phyloP scores from a whole-genome alignment of 345 rosid genomes.

The thale cress (Arabidopsis thaliana) region DNA sequence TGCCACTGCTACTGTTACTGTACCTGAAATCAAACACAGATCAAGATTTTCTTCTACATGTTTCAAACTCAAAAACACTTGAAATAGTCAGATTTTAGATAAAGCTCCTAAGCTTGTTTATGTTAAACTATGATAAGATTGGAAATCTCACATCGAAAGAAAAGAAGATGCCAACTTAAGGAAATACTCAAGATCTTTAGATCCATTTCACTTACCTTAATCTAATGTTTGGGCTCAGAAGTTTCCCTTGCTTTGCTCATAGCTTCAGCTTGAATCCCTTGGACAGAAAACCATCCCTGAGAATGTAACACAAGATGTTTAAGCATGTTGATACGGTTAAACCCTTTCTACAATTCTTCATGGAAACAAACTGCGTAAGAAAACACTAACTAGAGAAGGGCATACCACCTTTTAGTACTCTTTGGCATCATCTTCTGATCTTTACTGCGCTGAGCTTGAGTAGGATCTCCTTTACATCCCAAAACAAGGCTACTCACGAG shows the following conservation, averaged over 20 bases:
- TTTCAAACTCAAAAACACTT: conserved; percentile 2
- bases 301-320: conserved; percentile 7
- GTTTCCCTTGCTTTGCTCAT: conserved; percentile 7
- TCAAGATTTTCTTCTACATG: conserved; percentile 2
- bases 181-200: not conserved
- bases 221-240: not conserved
- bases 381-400: too few relatives aligned
- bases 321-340: not conserved
- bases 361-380: too few relatives aligned
- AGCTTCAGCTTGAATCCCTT: conserved; percentile 29
- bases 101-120: not conserved
- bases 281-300: conserved; percentile 21
- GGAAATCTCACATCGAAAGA: not conserved
- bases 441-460: conserved; percentile 8
- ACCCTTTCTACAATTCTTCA: too few relatives aligned
- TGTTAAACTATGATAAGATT: not conserved
- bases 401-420: too few relatives aligned
- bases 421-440: too few relatives aligned
- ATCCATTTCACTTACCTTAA: conserved; percentile 21
- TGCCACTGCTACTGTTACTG: not conserved
- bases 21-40: conserved; percentile 22
- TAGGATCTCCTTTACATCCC: conserved; percentile 27
- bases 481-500: conserved; percentile 56
- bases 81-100: conserved; percentile 2
- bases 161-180: not conserved